Percentiles rank a stretch among this genome's conserved stretches.
Conservation (phyloP, 192 early-diverging fungal genomes). For the Backusella sp. region DNA sequence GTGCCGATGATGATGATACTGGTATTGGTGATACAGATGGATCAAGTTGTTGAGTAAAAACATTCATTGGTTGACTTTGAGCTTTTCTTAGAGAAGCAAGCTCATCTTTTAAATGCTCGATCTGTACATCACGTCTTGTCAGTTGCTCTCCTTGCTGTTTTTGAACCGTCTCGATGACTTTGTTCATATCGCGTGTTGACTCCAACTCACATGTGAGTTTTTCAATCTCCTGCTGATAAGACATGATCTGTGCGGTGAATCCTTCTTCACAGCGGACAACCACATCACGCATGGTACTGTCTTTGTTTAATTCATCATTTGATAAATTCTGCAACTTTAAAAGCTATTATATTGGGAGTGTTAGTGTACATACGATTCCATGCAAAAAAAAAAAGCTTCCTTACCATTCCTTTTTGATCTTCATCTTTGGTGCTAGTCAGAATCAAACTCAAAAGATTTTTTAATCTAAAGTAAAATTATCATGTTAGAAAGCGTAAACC, state of each 20-base stretch:
- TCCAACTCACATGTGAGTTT: not conserved
- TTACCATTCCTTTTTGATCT: not conserved
- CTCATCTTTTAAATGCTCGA: conserved; percentile 2
- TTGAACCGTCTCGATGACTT: not conserved
- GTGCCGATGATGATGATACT: not conserved
- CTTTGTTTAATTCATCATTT: conserved; percentile 3
- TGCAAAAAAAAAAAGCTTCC: not conserved
- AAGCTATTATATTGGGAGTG: not conserved
- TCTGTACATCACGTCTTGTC: conserved; percentile 3
- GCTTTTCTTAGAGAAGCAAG: not conserved
- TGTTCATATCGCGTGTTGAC: conserved; percentile 5
- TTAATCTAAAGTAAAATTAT: not conserved
- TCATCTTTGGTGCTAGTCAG: conserved; percentile 18
- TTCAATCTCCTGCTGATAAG: conserved; percentile 12
- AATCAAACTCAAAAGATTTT: conserved; percentile 12
- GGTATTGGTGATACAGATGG: not conserved
- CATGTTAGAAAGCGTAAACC: not conserved
- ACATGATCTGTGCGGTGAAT: conserved; percentile 2
- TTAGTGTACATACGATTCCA: not conserved
- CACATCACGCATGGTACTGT: conserved; percentile 17
- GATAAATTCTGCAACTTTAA: not conserved
- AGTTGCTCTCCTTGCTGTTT: not conserved
- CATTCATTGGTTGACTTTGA: not conserved
- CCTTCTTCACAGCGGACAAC: conserved; percentile 22
- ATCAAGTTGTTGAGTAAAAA: not conserved